These are phyloP conservation scores for Neonectria hederae DNA, from an alignment of 2,329 filamentous ascomycete genomes.

Conservation along the genomic window DNA sequence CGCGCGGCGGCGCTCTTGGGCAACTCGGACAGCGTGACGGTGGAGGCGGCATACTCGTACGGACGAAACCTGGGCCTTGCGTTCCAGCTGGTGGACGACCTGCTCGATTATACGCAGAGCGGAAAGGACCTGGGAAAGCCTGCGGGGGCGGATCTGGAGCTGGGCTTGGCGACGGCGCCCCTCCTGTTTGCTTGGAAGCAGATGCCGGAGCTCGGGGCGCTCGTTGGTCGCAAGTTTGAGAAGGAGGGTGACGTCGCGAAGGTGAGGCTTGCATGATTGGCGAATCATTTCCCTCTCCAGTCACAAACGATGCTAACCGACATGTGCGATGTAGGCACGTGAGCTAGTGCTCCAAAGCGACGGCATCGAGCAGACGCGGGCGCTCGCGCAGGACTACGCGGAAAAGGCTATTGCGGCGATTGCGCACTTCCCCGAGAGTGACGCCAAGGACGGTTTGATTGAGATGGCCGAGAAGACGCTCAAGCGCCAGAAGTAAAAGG, in stretches of 20 bases:
- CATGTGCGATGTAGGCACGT: slow-evolving; percentile 71
- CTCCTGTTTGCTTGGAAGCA: slow-evolving; percentile 95
- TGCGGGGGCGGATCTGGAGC: slow-evolving; percentile 89
- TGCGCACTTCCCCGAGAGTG: slow-evolving; percentile 85
- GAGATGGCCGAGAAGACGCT: slow-evolving; percentile 96
- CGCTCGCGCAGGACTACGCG: slow-evolving; percentile 88
- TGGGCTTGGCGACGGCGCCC: slow-evolving; percentile 93
- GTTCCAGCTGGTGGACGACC: slow-evolving; percentile 97
- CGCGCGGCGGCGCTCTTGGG: slow-evolving; percentile 89
- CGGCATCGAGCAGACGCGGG: slow-evolving; percentile 91
- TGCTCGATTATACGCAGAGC: slow-evolving; percentile 94
- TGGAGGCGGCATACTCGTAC: slow-evolving; percentile 91
- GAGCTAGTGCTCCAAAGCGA: slow-evolving; percentile 84
- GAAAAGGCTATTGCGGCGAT: slow-evolving; percentile 90
- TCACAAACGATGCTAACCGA: slow-evolving; percentile 35
- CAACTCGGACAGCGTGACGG: slow-evolving; percentile 77
- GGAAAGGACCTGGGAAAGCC: slow-evolving; percentile 91
- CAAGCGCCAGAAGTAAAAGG: slow-evolving; percentile 82
- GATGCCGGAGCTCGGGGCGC: slow-evolving; percentile 80
- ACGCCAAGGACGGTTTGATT: slow-evolving; percentile 89
- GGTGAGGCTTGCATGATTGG: slow-evolving; percentile 62
- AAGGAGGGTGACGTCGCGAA: slow-evolving; percentile 83
- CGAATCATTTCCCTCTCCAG: slow-evolving; percentile 26
- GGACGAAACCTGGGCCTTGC: slow-evolving; percentile 93
- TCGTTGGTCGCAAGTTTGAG: slow-evolving; percentile 92